Percentiles rank a stretch among this genome's conserved stretches.
These are phyloP conservation scores for Fallopia convolvulus DNA, from an alignment of 148 eudicot species.

Conservation along the genomic window DNA sequence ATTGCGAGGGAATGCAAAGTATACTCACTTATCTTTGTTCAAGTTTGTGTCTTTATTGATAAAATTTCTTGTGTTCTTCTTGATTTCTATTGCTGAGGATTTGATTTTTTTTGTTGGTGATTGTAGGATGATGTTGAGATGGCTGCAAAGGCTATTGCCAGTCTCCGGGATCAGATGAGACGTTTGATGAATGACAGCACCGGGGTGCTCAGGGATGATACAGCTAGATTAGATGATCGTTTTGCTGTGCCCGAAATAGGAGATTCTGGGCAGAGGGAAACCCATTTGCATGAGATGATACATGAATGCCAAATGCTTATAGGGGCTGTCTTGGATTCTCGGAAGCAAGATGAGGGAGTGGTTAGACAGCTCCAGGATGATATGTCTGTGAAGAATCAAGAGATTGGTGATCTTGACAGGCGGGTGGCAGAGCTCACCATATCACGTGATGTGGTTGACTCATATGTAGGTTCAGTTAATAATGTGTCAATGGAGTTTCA, in stretches of 20 bases:
- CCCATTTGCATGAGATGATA: slow-evolving; percentile 49
- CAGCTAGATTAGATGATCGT: slow-evolving; percentile 18
- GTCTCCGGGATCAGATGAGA: slow-evolving; percentile 53
- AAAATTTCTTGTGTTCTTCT: neutral
- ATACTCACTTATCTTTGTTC: neutral
- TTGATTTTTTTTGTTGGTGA: neutral
- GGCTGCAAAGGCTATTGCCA: slow-evolving; percentile 43
- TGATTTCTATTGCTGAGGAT: neutral
- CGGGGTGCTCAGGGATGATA: slow-evolving; percentile 24
- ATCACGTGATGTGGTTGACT: slow-evolving; percentile 40
- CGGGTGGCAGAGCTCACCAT: slow-evolving; percentile 49
- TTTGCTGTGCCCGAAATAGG: slow-evolving; percentile 16
- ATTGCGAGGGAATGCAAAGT: slow-evolving; percentile 34
- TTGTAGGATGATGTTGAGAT: slow-evolving; percentile 71
- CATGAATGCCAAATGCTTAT: slow-evolving; percentile 60
- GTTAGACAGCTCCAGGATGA: slow-evolving; percentile 31
- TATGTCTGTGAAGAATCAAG: slow-evolving; percentile 30
- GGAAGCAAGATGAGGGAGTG: slow-evolving; percentile 22
- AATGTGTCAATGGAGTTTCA: slow-evolving; percentile 33
- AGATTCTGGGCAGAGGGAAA: slow-evolving; percentile 25
- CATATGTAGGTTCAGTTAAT: slow-evolving; percentile 35
- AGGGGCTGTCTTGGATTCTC: slow-evolving; percentile 30
- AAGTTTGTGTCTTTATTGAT: neutral
- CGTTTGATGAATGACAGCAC: slow-evolving; percentile 31
- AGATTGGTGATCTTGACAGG: slow-evolving; percentile 51